phyloP scores from a whole-genome alignment of 805 yeast genomes.

The Starmerella potacharoeniae region DNA sequence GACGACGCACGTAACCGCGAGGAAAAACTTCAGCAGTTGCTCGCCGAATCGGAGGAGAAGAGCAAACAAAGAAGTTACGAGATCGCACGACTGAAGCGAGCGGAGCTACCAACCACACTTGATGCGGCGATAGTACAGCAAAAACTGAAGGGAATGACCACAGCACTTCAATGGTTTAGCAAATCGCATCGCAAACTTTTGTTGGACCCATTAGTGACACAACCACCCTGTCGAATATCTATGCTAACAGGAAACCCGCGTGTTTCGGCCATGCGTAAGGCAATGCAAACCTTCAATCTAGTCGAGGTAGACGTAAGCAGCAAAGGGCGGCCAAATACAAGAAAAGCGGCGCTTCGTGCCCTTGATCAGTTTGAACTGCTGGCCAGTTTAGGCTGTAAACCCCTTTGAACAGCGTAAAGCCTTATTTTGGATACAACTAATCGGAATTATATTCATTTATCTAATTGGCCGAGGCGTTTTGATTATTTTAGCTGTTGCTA shows the following conservation, averaged over 20 bases:
- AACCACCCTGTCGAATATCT: not conserved
- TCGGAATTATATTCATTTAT: too few species aligned
- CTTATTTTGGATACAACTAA: too few species aligned
- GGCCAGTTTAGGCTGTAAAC: not conserved
- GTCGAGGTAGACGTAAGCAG: not conserved
- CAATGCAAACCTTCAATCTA: not conserved
- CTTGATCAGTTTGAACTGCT: not conserved
- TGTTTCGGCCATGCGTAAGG: not conserved
- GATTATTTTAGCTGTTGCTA: too few species aligned
- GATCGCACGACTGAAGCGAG: slow-evolving; percentile 14
- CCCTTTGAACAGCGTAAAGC: too few species aligned
- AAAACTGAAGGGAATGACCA: not conserved
- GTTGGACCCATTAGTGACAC: not conserved
- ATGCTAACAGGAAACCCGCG: not conserved
- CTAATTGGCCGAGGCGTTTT: too few species aligned
- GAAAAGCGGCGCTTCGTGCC: not conserved
- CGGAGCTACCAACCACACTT: slow-evolving; percentile 7
- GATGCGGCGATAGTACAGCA: not conserved
- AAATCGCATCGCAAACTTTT: not conserved
- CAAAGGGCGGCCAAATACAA: not conserved
- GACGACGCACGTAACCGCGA: not conserved
- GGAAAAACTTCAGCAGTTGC: not conserved
- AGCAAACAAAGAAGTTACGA: slow-evolving; percentile 17
- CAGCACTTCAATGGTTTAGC: not conserved
- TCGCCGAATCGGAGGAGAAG: slow-evolving; percentile 7